Conservation (phyloP, 2,329 filamentous ascomycete species). For the Fusarium circinatum region DNA sequence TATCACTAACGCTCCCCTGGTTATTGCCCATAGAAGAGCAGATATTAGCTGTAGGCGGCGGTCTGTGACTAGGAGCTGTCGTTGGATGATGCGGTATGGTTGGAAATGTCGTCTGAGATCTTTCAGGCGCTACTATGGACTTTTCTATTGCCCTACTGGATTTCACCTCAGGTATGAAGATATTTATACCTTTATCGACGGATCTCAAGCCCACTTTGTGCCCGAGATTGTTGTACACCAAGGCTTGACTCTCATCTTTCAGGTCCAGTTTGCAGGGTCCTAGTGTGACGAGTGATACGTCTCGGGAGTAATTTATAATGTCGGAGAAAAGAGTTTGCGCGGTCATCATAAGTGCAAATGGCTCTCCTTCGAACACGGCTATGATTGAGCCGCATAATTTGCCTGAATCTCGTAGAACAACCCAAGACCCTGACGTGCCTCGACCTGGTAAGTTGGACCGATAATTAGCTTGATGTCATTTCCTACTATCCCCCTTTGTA, state of each 20-base stretch:
- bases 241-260: background rate
- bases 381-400: background rate
- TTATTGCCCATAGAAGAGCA: background rate
- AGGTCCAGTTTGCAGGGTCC: background rate
- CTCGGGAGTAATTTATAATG: background rate
- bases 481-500: fast-evolving
- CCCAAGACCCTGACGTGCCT: background rate
- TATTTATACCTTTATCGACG: background rate
- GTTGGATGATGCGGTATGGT: too few relatives aligned
- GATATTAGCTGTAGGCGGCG: background rate
- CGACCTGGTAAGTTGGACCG: background rate
- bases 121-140: background rate
- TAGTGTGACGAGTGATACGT: background rate
- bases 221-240: background rate
- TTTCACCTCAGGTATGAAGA: background rate
- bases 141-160: background rate
- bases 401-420: background rate
- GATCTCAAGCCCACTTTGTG: background rate
- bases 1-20: background rate
- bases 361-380: background rate
- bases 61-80: background rate
- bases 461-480: background rate
- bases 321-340: background rate
- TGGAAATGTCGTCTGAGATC: fast-evolving
- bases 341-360: background rate